These are phyloP conservation scores for Phlegmacium glaucopus DNA, from an alignment of 768 basidiomycete species.

Conservation along the genomic window DNA sequence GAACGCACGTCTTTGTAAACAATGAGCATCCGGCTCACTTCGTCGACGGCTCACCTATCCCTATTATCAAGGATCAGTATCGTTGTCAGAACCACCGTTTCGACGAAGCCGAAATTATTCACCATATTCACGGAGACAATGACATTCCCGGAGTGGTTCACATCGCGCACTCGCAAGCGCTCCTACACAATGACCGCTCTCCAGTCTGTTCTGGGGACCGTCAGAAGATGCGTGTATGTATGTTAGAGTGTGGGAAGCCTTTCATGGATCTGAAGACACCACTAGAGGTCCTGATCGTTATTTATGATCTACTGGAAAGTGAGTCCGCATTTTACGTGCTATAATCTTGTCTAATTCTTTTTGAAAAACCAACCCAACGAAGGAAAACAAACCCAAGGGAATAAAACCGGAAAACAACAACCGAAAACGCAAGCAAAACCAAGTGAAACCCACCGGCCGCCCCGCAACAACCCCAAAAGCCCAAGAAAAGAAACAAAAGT, in stretches of 20 bases:
- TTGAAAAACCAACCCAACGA: conserved; percentile 1
- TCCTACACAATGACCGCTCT: neutral
- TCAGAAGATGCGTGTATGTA: neutral
- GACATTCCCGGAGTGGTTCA: conserved; percentile 1
- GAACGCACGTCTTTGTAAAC: conserved; percentile 1
- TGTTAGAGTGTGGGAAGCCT: neutral
- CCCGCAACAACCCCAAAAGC: too few species aligned
- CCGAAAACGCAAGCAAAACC: too few species aligned
- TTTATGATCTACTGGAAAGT: conserved; percentile 11
- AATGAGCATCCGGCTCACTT: neutral
- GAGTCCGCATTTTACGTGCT: neutral
- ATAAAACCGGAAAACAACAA: conserved; percentile 6
- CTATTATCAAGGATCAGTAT: conserved; percentile 4
- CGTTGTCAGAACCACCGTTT: neutral
- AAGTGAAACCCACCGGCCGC: too few species aligned
- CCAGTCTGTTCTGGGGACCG: neutral
- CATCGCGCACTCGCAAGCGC: neutral
- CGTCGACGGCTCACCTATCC: neutral
- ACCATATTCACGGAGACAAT: neutral
- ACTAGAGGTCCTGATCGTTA: neutral
- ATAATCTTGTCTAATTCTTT: neutral
- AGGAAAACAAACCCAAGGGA: conserved; percentile 2
- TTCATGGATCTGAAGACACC: conserved; percentile 2
- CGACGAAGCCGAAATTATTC: neutral
- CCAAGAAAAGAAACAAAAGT: too few species aligned